phyloP scores from a whole-genome alignment of 257 asterid genomes.

The Rehmannia glutinosa region DNA sequence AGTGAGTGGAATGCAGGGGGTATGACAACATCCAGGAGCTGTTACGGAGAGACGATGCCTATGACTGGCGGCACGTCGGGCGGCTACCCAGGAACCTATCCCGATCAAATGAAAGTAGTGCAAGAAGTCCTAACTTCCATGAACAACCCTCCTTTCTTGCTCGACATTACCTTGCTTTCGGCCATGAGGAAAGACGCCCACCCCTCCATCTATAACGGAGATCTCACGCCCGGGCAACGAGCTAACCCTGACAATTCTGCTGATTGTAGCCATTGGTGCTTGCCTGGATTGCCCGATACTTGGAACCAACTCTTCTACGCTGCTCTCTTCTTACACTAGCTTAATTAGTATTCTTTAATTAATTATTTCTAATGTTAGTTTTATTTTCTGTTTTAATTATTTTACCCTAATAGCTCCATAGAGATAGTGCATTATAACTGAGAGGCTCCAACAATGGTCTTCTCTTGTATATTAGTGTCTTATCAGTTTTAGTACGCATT shows the following conservation, averaged over 20 bases:
- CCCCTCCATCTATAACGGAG: slow-evolving; percentile 34
- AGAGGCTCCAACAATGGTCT: no score
- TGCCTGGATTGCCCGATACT: slow-evolving; percentile 52
- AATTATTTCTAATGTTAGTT: no score
- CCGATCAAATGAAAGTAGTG: slow-evolving; percentile 62
- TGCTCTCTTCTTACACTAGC: slow-evolving; percentile 38
- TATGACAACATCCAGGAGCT: slow-evolving; percentile 50
- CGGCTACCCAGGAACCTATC: slow-evolving; percentile 43
- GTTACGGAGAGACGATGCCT: slow-evolving; percentile 81
- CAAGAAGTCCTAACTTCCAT: slow-evolving; percentile 40
- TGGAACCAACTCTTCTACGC: slow-evolving; percentile 61
- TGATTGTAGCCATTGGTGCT: slow-evolving; percentile 56
- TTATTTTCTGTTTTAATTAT: no score
- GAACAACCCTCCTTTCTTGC: slow-evolving; percentile 30
- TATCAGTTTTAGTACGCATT: no score
- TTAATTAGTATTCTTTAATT: neutral
- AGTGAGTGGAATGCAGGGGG: slow-evolving; percentile 70
- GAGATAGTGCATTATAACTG: no score
- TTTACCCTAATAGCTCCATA: no score
- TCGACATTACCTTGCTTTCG: slow-evolving; percentile 39
- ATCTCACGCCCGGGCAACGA: slow-evolving; percentile 29
- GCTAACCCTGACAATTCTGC: slow-evolving; percentile 83
- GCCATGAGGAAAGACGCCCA: slow-evolving; percentile 52
- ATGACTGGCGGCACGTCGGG: slow-evolving; percentile 33
- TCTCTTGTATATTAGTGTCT: no score